These are phyloP conservation scores for Penicillium vulpinum DNA, from an alignment of 2,329 filamentous ascomycete genomes.

Conservation along the genomic window DNA sequence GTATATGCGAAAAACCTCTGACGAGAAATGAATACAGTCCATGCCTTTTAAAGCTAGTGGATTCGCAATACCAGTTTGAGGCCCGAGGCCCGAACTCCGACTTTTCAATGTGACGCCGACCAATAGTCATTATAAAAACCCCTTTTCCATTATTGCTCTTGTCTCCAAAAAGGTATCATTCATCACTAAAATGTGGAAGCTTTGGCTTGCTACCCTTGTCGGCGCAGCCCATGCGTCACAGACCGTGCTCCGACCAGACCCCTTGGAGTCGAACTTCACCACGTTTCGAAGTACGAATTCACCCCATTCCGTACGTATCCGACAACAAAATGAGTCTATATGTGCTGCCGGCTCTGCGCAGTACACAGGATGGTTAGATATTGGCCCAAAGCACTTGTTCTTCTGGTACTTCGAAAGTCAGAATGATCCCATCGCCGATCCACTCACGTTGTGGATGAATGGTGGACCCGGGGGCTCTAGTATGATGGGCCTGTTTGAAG, in stretches of 20 bases:
- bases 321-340: constrained; percentile 17
- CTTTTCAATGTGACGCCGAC: neutral
- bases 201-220: neutral
- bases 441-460: constrained; percentile 54
- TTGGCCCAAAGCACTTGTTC: constrained; percentile 26
- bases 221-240: constrained; percentile 3
- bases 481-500: constrained; percentile 55
- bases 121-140: neutral
- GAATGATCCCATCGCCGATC: constrained; percentile 47
- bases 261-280: neutral
- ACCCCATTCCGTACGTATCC: constrained; percentile 18
- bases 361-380: constrained; percentile 21
- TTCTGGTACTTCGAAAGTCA: constrained; percentile 48
- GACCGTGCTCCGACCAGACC: neutral
- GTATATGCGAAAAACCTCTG: neutral
- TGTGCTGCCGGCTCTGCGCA: constrained; percentile 18
- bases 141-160: too few relatives aligned
- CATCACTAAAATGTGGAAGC: neutral
- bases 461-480: constrained; percentile 55
- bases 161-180: too few relatives aligned
- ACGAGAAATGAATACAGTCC: neutral
- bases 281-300: constrained; percentile 8
- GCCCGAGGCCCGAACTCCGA: neutral
- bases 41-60: neutral
- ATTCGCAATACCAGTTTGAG: neutral